These are phyloP conservation scores for Gossypium trilobum DNA, from an alignment of 441 rosid genomes.

Conservation along the genomic window DNA sequence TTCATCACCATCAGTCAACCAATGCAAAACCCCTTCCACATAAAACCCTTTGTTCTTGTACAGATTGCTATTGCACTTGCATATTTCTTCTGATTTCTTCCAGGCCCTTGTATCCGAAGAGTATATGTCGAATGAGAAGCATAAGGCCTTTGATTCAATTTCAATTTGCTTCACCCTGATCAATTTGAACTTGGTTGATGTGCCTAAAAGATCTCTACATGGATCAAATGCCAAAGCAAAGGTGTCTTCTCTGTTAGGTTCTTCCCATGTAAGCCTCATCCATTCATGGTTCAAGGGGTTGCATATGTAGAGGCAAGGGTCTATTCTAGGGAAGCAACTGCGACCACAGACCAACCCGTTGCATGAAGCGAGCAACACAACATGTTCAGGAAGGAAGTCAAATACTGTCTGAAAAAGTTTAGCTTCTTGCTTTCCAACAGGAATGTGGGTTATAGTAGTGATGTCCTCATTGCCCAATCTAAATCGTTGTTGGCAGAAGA, in stretches of 20 bases:
- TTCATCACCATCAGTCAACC: constrained; percentile 31
- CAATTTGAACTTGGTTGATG: constrained; percentile 23
- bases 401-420: constrained; percentile 17
- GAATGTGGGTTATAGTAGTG: constrained; percentile 23
- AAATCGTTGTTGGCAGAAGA: constrained; percentile 30
- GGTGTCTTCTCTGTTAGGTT: constrained; percentile 22
- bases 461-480: constrained; percentile 21
- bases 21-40: constrained; percentile 28
- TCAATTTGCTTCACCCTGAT: constrained; percentile 20
- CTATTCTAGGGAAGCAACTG: constrained; percentile 24
- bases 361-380: constrained; percentile 28
- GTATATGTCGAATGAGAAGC: constrained; percentile 25
- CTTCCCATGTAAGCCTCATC: constrained; percentile 22
- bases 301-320: constrained; percentile 32
- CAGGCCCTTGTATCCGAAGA: constrained; percentile 20
- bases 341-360: constrained; percentile 34
- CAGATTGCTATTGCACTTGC: constrained; percentile 18
- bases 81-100: constrained; percentile 30
- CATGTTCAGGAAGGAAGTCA: constrained; percentile 31
- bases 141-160: constrained; percentile 5
- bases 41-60: constrained; percentile 30
- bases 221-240: constrained; percentile 35
- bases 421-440: constrained; percentile 15
- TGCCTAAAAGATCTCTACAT: constrained; percentile 9
- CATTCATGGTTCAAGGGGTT: constrained; percentile 33